phyloP scores from a whole-genome alignment of 345 rosid genomes.

The Bruguiera parviflora region DNA sequence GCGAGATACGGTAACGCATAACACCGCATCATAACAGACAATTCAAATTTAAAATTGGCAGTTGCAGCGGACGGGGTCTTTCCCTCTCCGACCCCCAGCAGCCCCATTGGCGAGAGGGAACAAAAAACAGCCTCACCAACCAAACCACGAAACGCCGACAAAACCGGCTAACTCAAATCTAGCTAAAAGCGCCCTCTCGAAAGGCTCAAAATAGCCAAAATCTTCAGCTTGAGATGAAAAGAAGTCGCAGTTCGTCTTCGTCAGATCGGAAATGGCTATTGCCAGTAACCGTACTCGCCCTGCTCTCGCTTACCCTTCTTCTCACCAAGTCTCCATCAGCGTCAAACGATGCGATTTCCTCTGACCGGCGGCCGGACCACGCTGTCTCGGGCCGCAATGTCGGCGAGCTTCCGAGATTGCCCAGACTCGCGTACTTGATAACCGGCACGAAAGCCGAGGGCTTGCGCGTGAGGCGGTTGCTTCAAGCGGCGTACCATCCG shows the following conservation, averaged over 20 bases:
- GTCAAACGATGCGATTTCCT: conserved; percentile 10
- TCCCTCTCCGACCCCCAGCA: too few relatives aligned
- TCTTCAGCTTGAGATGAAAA: conserved; percentile 41
- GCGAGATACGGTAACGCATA: too few relatives aligned
- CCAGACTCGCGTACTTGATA: conserved; percentile 69
- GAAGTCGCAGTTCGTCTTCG: conserved; percentile 44
- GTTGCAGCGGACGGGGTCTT: too few relatives aligned
- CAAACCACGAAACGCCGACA: too few relatives aligned
- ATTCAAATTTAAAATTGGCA: too few relatives aligned
- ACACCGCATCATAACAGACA: too few relatives aligned
- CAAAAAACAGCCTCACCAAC: too few relatives aligned
- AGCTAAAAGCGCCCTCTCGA: too few relatives aligned
- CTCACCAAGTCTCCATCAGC: conserved; percentile 33
- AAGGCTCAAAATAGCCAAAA: too few relatives aligned
- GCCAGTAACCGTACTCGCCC: conserved; percentile 29
- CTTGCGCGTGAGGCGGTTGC: conserved; percentile 52
- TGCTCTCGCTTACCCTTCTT: conserved; percentile 40
- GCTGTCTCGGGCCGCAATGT: conserved; percentile 16
- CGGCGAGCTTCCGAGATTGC: conserved; percentile 31
- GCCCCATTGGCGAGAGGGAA: too few relatives aligned
- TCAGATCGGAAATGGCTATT: conserved; percentile 45
- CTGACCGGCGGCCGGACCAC: conserved; percentile 5
- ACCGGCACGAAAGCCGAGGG: conserved; percentile 78
- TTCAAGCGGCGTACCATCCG: conserved; percentile 73
- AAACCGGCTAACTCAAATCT: too few relatives aligned